A percentile compares a stretch with the other conserved stretches of the same genome.
Conservation (phyloP, 495 filamentous ascomycete genomes). For the Penicillium bialowiezense region DNA sequence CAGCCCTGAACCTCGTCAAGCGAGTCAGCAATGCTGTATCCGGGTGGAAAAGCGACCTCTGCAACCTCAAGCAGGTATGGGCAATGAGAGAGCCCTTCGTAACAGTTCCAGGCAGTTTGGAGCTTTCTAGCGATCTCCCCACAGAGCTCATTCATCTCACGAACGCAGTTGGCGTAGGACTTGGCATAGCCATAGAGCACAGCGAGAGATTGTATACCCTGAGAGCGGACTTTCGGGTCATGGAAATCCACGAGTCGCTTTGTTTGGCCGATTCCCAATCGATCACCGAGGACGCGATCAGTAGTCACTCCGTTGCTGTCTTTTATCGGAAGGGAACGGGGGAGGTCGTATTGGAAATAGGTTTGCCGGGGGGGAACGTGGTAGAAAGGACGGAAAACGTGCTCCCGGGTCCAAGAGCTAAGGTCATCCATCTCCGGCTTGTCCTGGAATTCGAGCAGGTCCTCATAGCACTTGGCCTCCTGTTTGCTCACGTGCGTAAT, state of each 20-base stretch:
- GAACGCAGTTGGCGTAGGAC: too few species aligned
- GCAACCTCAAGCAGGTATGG: slow-evolving; percentile 7
- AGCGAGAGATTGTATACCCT: slow-evolving; percentile 2
- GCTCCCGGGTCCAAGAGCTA: too few species aligned
- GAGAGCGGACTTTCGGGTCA: neutral
- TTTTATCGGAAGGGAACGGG: neutral
- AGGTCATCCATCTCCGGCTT: too few species aligned
- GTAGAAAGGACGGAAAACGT: too few species aligned
- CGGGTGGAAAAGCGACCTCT: too few species aligned
- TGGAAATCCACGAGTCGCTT: too few species aligned
- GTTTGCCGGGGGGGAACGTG: too few species aligned
- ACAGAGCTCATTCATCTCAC: too few species aligned
- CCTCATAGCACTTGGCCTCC: too few species aligned
- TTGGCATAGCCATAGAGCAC: slow-evolving; percentile 9
- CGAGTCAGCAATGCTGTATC: too few species aligned
- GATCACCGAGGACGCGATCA: slow-evolving; percentile 1
- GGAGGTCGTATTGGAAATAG: neutral
- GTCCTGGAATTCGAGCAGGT: too few species aligned
- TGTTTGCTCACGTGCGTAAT: too few species aligned
- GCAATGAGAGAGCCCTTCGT: slow-evolving; percentile 11
- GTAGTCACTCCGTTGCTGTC: neutral
- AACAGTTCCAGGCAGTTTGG: slow-evolving; percentile 24
- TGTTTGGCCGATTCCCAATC: neutral
- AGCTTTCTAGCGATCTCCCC: slow-evolving; percentile 21
- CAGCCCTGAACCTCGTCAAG: neutral